Conservation (phyloP, 148 eudicot species). For the Rhododendron vialii region DNA sequence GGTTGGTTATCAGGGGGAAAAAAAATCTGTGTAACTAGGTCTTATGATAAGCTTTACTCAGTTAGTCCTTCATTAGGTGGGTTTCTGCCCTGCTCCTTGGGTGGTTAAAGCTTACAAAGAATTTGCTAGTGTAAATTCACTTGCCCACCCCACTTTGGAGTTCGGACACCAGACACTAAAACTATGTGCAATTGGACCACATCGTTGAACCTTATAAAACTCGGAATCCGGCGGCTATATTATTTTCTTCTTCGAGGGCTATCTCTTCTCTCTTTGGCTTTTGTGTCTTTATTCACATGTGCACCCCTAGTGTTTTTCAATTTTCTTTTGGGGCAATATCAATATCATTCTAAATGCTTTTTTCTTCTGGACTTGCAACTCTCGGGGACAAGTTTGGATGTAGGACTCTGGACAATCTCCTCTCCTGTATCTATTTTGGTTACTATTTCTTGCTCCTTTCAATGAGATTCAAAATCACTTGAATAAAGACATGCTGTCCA, state of each 20-base stretch:
- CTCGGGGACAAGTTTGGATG: not conserved
- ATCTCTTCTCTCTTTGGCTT: not conserved
- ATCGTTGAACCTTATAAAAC: not conserved
- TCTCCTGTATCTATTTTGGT: not conserved
- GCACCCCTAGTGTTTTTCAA: not conserved
- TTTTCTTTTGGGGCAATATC: not conserved
- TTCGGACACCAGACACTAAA: too few relatives aligned
- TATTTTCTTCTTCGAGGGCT: not conserved
- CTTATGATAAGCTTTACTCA: not conserved
- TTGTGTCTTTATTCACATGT: not conserved
- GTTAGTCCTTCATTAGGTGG: not conserved
- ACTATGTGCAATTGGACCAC: not conserved
- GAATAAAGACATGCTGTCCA: not conserved
- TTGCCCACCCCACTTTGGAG: not conserved
- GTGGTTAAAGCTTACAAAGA: not conserved
- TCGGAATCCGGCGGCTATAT: not conserved
- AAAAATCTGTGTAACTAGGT: too few relatives aligned
- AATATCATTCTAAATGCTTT: not conserved
- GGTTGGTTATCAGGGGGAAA: not conserved
- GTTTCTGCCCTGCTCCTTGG: not conserved
- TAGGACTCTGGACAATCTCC: not conserved
- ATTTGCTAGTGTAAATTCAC: not conserved
- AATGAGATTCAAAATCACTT: not conserved
- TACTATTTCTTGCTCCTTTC: not conserved
- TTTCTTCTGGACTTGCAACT: not conserved